phyloP scores from a whole-genome alignment of 257 asterid genomes.

The Scutellaria barbata region DNA sequence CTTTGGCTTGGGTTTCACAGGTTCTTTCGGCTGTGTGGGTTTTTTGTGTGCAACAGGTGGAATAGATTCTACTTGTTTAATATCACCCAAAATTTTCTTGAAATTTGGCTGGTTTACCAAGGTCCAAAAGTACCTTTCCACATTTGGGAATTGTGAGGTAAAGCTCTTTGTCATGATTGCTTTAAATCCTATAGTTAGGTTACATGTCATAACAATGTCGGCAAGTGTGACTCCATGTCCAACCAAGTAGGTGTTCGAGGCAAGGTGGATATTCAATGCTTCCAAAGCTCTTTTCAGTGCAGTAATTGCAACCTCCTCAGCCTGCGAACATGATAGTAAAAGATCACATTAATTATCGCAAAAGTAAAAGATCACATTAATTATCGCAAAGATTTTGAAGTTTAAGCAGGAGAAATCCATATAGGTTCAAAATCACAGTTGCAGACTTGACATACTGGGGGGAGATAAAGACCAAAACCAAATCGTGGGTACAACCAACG shows the following conservation, averaged over 20 bases:
- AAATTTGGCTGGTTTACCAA: conserved; percentile 74
- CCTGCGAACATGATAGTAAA: conserved; percentile 40
- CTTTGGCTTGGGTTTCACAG: conserved; percentile 73
- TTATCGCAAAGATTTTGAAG: not conserved
- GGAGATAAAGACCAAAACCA: conserved; percentile 49
- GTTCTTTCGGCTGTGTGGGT: conserved; percentile 62
- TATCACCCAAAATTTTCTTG: conserved; percentile 62
- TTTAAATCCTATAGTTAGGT: conserved; percentile 58
- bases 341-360: not conserved
- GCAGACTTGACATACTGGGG: conserved; percentile 53
- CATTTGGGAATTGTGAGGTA: conserved; percentile 78
- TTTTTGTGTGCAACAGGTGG: conserved; percentile 68
- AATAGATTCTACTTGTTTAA: conserved; percentile 60
- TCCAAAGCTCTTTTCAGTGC: conserved; percentile 68
- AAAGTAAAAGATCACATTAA: not conserved
- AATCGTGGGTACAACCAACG: conserved; percentile 76
- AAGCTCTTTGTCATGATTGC: conserved; percentile 68
- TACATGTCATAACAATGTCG: conserved; percentile 69
- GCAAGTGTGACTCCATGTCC: conserved; percentile 78
- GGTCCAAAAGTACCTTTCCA: conserved; percentile 91
- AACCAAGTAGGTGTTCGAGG: conserved; percentile 75
- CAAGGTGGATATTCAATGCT: conserved; percentile 75
- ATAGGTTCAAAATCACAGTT: conserved; percentile 5
- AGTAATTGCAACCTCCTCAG: conserved; percentile 70
- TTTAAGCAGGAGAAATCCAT: not conserved